Conservation (phyloP, 176 grass and related monocot species). For the Aechmea fasciata region DNA sequence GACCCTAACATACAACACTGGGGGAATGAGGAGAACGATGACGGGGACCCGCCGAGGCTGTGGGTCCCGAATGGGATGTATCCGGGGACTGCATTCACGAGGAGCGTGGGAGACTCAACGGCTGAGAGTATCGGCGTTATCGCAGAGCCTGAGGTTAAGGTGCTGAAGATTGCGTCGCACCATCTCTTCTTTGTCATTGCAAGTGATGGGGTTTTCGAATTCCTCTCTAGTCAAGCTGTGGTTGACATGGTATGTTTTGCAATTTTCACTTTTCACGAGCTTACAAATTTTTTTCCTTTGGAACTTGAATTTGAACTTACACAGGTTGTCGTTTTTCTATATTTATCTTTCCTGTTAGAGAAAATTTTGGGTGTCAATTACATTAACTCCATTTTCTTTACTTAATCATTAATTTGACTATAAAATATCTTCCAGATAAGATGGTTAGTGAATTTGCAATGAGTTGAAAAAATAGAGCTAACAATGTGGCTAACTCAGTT, state of each 20-base stretch:
- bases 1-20: conserved; percentile 36
- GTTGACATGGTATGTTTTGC: conserved; percentile 63
- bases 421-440: no score
- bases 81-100: conserved; percentile 86
- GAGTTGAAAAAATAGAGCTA: no score
- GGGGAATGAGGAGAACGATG: conserved; percentile 41
- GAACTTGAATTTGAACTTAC: no score
- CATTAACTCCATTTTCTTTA: no score
- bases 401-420: no score
- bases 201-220: conserved; percentile 90
- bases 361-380: no score
- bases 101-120: conserved; percentile 73
- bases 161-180: conserved; percentile 48
- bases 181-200: conserved; percentile 84
- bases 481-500: no score
- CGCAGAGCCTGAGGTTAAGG: conserved; percentile 70
- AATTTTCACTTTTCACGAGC: not conserved
- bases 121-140: conserved; percentile 75
- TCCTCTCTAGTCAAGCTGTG: conserved; percentile 84
- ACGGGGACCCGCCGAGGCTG: conserved; percentile 86
- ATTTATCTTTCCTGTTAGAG: no score
- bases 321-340: no score
- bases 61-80: conserved; percentile 85
- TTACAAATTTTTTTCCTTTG: no score
- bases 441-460: no score